Base-by-base conservation (phyloP, 164 flowering plant genomes). In the Chloranthus sessilifolius region DNA sequence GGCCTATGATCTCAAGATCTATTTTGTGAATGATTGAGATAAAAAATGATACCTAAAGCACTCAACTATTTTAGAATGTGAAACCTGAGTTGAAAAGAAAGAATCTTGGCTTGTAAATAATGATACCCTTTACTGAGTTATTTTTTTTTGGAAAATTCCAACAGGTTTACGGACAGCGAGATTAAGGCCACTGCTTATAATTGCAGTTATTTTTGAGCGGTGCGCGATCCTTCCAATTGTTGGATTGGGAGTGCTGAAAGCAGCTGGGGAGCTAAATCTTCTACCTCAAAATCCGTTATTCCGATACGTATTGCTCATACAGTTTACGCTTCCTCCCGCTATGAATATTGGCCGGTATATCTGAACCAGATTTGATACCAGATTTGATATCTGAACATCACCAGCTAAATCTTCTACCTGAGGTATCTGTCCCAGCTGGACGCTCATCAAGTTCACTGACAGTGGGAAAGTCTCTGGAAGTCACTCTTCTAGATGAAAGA, bases 341-440 rank as follows among this genome's bases (percentile, higher is more conserved):
- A 90, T 82, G 95, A 78, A 68, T 67, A 73, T 90, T 14, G 79
- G 98, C n/a, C n/a, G n/a, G n/a, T n/a, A n/a, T n/a, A n/a, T n/a
- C n/a, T n/a, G n/a, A n/a, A n/a, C n/a, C n/a, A n/a, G n/a, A n/a
- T n/a, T n/a, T n/a, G n/a, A n/a, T n/a, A n/a, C n/a, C n/a, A n/a
- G n/a, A n/a, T n/a, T n/a, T n/a, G n/a, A n/a, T n/a, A n/a, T n/a
- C n/a, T n/a, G n/a, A n/a, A n/a, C n/a, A n/a, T n/a, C n/a, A n/a
- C n/a, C n/a, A n/a, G n/a, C n/a, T n/a, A n/a, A n/a, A n/a, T n/a
- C n/a, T 54, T 28, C 34, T 52, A 29, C 41, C 85, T 57, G 90
- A 76, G 56, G 39, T 57, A 14, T 58, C 65, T 49, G 56, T 67
- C 29, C 53, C 84, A 15, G 29, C 61, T 55, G 76, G 58, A 28